Evolutionary conservation across 2,329 filamentous ascomycete species (phyloP), one percentile per base, ranked within the genome.

Genomic region (Emmonsiellopsis sp.): DNA sequence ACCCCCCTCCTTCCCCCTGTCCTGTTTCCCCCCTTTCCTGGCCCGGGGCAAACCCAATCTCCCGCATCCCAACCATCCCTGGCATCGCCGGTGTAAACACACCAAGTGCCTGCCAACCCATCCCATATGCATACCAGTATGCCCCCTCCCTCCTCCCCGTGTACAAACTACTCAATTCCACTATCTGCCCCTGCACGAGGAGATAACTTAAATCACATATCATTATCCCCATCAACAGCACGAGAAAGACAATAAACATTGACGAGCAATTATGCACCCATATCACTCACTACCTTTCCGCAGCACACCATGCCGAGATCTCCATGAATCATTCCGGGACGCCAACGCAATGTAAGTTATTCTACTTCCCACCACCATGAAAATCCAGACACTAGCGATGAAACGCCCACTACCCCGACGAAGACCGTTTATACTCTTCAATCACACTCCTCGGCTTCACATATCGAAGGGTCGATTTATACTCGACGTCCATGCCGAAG

Each of bases 401-500:
- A 27, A 27, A 27, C 21, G 3, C 21, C 21, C 21, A 3, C 21
- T 27, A 27, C 21, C 3, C 21, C 5, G 21, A 27, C 1, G 3
- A 3, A 27, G 21, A 27, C 5, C 31, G n/a, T 21, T 7, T 58
- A 42, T 60, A 65, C 39, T 63, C 62, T 7, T 64, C 60, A 42
- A 65, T 63, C 8, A 65, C 65, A 49, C 63, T 64, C 32, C 56
- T 56, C 4, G 62, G 62, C 31, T 53, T 49, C 36, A 58, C 51
- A 27, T 63, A 64, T 37, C 59, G 43, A 3, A 62, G 61, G 17
- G 63, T 53, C 21, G 51, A 56, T 52, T 62, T 61, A 51, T 55
- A 64, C 34, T 61, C 51, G 32, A 58, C 55, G 32, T 56, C 54
- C 37, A 64, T 34, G 2, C 61, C 68, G 62, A 75, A 75, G 9